Conservation (phyloP, 257 asterid species). For the Solanum lycopersicoides region DNA sequence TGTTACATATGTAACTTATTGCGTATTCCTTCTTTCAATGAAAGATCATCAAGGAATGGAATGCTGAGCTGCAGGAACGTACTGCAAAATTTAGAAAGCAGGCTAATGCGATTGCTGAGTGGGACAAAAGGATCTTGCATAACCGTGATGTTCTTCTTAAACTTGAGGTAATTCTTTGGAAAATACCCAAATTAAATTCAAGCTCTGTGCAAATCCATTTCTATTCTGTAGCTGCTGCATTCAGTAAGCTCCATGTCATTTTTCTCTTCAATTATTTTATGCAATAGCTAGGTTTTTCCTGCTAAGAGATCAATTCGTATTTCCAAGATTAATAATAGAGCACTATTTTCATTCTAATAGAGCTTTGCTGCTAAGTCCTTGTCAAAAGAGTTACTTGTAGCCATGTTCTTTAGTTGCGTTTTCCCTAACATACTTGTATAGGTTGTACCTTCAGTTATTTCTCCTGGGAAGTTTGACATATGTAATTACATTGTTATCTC, state of each 20-base stretch:
- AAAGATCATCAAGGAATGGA: slow-evolving; percentile 97
- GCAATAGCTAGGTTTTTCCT: background rate
- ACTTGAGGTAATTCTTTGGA: slow-evolving; percentile 62
- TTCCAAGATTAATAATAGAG: background rate
- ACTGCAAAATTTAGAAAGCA: slow-evolving; percentile 79
- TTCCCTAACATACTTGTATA: background rate
- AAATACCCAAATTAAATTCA: background rate
- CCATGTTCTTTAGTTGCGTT: background rate
- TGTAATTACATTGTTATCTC: slow-evolving; percentile 1
- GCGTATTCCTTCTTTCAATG: slow-evolving; percentile 1
- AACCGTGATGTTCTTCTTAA: slow-evolving; percentile 85
- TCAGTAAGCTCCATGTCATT: background rate
- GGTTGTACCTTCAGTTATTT: background rate
- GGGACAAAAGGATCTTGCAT: slow-evolving; percentile 91
- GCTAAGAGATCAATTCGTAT: background rate
- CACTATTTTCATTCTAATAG: background rate
- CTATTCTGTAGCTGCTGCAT: background rate
- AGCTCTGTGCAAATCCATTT: background rate
- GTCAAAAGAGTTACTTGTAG: background rate
- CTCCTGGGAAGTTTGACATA: background rate
- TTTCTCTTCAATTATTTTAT: background rate
- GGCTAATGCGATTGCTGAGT: slow-evolving; percentile 92
- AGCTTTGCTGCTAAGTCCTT: background rate
- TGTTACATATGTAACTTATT: background rate
- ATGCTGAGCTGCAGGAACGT: slow-evolving; percentile 89